Base-by-base conservation (phyloP, 352 stramenopile species). In the Hyphochytrium catenoides region DNA sequence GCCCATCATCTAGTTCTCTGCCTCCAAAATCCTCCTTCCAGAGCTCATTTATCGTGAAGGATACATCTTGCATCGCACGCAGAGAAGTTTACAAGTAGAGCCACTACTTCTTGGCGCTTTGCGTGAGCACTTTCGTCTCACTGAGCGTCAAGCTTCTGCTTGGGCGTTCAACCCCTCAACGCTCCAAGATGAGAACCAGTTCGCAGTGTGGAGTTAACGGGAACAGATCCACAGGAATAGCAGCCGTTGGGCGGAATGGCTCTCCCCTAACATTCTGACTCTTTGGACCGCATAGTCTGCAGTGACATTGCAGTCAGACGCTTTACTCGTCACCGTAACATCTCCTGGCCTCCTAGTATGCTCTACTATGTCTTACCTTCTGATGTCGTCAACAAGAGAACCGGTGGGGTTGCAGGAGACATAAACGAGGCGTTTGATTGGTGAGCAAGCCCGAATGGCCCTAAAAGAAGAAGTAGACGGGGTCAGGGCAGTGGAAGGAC, bases 191-290 rank as follows among this genome's bases (percentile, higher is more conserved):
- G 48, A 96, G 90, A 26, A 97, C 83, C 66, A 98, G 88, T 59
- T 98, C 91, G 52, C 81, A 96, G 62, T 98, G 91, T 20, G 65
- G 62, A 11, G 88, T 98, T 47, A 95, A 75, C 1, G 91, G 91
- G 54, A 98, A 98, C 78, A 98, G 94, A 56, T 98, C 91, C 22
- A 98, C 87, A 1, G 89, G 88, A 26, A 84, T 76, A 5, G 81
- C 76, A 39, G 79, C 62, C 21, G 91, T 77, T 11, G 76, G 71
- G 30, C 69, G 54, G 51, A 97, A 98, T 1, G 87, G 61, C 16
- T 67, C 48, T 24, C 87, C 88, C 19, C 59, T 59, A 31, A 92
- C 67, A 22, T 76, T 81, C 50, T 94, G 95, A 14, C 81, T 91
- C 31, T 78, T 73, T 14, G 84, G 79, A 6, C 66, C 57, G 49